Evolutionary conservation across 2,329 filamentous ascomycete genomes (phyloP), one percentile per base, ranked within the genome.

Genomic region (Albophoma yamanashiensis): DNA sequence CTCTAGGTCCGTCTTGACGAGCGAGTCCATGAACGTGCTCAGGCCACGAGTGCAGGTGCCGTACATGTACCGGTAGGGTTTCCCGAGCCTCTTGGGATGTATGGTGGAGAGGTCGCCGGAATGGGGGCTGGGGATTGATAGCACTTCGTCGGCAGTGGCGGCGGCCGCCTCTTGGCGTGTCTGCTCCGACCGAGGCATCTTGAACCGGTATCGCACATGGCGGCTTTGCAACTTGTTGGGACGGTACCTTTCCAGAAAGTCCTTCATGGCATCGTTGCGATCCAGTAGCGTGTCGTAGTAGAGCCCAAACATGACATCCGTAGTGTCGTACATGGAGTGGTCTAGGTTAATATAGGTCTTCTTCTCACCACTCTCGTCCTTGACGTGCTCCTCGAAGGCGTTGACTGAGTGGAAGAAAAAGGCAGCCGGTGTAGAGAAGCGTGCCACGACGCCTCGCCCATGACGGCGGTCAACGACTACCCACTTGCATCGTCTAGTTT

Each of bases 391-490:
- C 67, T 93, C 89, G 69, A 86, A 94, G 0, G 89, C 83, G 65
- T 95, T 95, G 68, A 91, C 77, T 0, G 83, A 84, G 73, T 96
- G 91, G 71, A 95, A 95, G 72, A 85, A 87, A 76, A 92, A 95
- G 55, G 86, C 86, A 0, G 88, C 81, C 0, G 83, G 79, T 20
- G 83, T 87, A 22, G 86, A 81, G 67, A 89, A 92, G 1, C 79
- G 82, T 9, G 84, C 87, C 0, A 94, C 79, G 0, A 94, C 74
- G 0, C 90, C 89, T 56, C 78, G 78, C 4, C 78, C 81, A 2
- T 77, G 73, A 4, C 69, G 77, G 1, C 90, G 83, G 69, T 94
- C 89, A 22, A 95, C 73, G 0, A 95, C 82, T 63, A 89, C 84
- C 91, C 91, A 95, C 36, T 74, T 82, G 43, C 84, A 85, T 45